Evolutionary conservation across 2,329 filamentous ascomycete species (phyloP), one percentile per base, ranked within the genome.

Genomic region (Fusarium nygamai): DNA sequence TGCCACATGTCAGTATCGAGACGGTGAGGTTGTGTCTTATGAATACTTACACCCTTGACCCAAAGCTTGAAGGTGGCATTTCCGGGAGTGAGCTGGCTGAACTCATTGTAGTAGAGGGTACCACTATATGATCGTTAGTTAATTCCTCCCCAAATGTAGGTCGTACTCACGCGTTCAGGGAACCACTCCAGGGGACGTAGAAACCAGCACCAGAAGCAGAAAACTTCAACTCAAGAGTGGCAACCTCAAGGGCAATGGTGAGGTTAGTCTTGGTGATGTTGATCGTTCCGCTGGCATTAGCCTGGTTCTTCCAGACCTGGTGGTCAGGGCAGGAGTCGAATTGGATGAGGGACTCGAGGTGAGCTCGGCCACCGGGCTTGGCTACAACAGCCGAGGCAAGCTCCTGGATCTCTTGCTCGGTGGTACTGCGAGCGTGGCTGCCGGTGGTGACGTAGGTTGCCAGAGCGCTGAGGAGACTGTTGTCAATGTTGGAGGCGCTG

Each of bases 271-370:
- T 64, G n/a, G 43, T 61, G 1, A 64, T 34, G 1, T 7, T 24
- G 44, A 64, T 24, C 9, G 8, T 41, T 31, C 61, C 61, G n/a
- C 34, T 19, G 8, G 34, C 43, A 12, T 12, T 8, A 14, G 44
- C n/a, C 43, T 29, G 20, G 20, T 50, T 61, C 36, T 64, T 61
- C 61, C 61, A 64, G 34, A 29, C n/a, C n/a, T 64, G 6, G 8
- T 64, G 43, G 0, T 39, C 41, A 2, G 34, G 27, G 24, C 27
- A n/a, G 1, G 31, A 20, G 17, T 39, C 53, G 27, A 16, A 27
- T 6, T 34, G 27, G 33, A 34, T n/a, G 8, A 63, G 34, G 3
- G 61, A 24, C 19, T 64, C 53, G 3, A 64, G 43, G 7, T 64
- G 61, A 24, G 61, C 53, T 7, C 43, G 11, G 3, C 54, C 54